phyloP scores from a whole-genome alignment of 306 rosid species.

The Inga laurina region DNA sequence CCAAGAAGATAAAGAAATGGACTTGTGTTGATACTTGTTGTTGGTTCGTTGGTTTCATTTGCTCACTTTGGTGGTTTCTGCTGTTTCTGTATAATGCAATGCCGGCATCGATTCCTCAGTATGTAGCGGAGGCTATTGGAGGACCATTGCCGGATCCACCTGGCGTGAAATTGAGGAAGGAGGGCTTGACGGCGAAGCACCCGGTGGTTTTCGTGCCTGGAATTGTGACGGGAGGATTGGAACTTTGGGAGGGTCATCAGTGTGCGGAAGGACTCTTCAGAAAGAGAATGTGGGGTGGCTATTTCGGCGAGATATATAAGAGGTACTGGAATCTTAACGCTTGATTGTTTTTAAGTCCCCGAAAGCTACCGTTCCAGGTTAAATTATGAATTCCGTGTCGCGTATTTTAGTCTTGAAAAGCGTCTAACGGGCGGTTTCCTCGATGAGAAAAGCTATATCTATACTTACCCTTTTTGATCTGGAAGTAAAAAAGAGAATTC shows the following conservation, averaged over 20 bases:
- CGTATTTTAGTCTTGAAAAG: neutral
- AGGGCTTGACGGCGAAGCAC: constrained; percentile 65
- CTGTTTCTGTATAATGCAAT: constrained; percentile 69
- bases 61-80: constrained; percentile 77
- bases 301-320: constrained; percentile 74
- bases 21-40: constrained; percentile 70
- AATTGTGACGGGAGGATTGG: constrained; percentile 80
- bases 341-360: neutral
- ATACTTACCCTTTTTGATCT: neutral
- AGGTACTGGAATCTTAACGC: constrained; percentile 40
- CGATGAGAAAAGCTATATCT: neutral
- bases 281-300: constrained; percentile 85
- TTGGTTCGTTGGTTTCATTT: constrained; percentile 69
- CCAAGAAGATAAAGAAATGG: constrained; percentile 35
- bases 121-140: constrained; percentile 72
- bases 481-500: constrained; percentile 12
- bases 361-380: neutral
- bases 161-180: constrained; percentile 74
- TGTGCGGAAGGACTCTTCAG: constrained; percentile 82
- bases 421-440: neutral
- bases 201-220: constrained; percentile 90
- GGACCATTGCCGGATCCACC: constrained; percentile 84
- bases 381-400: constrained; percentile 17
- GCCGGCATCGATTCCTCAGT: constrained; percentile 88
- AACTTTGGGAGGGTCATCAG: constrained; percentile 79